phyloP scores from a whole-genome alignment of 73 alveolate species.

The Breviolum minutum region DNA sequence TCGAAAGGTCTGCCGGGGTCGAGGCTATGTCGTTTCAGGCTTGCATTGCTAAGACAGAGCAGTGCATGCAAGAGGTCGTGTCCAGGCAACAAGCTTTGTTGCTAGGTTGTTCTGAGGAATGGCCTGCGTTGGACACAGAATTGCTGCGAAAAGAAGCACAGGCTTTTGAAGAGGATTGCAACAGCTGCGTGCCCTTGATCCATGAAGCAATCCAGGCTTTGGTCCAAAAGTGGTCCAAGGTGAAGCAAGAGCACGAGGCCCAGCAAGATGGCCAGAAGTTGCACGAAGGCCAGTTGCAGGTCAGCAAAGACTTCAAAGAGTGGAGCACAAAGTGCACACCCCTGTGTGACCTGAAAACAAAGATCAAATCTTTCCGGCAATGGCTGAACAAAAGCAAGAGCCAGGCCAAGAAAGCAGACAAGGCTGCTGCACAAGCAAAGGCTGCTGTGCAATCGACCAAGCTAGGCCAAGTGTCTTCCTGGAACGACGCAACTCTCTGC shows the following conservation, averaged over 20 bases:
- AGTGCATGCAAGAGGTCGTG: background rate
- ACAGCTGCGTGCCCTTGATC: background rate
- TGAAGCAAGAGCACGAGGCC: background rate
- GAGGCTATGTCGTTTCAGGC: conserved; percentile 2
- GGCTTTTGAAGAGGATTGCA: background rate
- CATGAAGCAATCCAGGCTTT: background rate
- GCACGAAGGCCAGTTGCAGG: background rate
- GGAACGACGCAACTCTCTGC: background rate
- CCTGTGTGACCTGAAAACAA: background rate
- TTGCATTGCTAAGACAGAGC: background rate
- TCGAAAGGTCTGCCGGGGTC: background rate
- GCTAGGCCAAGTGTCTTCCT: background rate
- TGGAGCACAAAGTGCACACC: background rate
- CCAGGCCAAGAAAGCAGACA: background rate
- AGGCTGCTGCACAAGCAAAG: background rate
- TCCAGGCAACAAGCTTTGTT: background rate
- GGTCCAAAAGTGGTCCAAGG: background rate
- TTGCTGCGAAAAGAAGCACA: background rate
- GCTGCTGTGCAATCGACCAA: background rate
- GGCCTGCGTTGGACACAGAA: background rate
- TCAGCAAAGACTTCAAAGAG: conserved; percentile 4
- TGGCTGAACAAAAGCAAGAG: background rate
- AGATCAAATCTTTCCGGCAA: background rate
- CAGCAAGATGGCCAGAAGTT: background rate
- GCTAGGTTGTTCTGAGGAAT: too few species aligned